Evolutionary conservation across 2,329 filamentous ascomycete species (phyloP).

Genomic region (Periconia sp.): DNA sequence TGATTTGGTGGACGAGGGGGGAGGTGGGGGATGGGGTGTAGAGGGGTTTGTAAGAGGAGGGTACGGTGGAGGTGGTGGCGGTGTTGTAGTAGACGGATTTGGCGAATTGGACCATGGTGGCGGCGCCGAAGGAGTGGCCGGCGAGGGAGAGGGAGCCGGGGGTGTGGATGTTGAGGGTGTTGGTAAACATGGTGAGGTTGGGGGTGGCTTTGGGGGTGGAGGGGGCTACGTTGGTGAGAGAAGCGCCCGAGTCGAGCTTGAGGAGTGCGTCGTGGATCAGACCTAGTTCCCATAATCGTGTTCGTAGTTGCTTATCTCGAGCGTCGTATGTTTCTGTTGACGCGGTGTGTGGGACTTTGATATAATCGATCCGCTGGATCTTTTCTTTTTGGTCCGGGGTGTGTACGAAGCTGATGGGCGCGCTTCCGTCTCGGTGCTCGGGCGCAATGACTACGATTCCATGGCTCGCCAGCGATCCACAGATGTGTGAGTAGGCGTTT

Average conservation of each 20-base stretch:
- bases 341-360: slow-evolving; percentile 60
- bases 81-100: slow-evolving; percentile 75
- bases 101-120: slow-evolving; percentile 73
- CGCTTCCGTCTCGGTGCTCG: slow-evolving; percentile 81
- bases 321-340: slow-evolving; percentile 66
- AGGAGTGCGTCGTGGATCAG: slow-evolving; percentile 69
- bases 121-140: slow-evolving; percentile 80
- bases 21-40: slow-evolving; percentile 61
- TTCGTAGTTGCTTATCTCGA: slow-evolving; percentile 71
- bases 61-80: slow-evolving; percentile 45
- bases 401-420: slow-evolving; percentile 72
- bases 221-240: slow-evolving; percentile 50
- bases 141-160: slow-evolving; percentile 74
- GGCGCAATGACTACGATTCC: slow-evolving; percentile 79
- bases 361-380: slow-evolving; percentile 47
- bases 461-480: slow-evolving; percentile 76
- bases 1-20: slow-evolving; percentile 66
- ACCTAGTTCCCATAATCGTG: slow-evolving; percentile 78
- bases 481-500: slow-evolving; percentile 84
- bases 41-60: slow-evolving; percentile 60
- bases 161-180: slow-evolving; percentile 66
- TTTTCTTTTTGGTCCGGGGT: slow-evolving; percentile 51
- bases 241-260: slow-evolving; percentile 62
- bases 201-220: slow-evolving; percentile 40
- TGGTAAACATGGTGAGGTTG: slow-evolving; percentile 60